Evolutionary conservation across 495 filamentous ascomycete genomes (phyloP).

Genomic region (Penicillium samsonianum): DNA sequence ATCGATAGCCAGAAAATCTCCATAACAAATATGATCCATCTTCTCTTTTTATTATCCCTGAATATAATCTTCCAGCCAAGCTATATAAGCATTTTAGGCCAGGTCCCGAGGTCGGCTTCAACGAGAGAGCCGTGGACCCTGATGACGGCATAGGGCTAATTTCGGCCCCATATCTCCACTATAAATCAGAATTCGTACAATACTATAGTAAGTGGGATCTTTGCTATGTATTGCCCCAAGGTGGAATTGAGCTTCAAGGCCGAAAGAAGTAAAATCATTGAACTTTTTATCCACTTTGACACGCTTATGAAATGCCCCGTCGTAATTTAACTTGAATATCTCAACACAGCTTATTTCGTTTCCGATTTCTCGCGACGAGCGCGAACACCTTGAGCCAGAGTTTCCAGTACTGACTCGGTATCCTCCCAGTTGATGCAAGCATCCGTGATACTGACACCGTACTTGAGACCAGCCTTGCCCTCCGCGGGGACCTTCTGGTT

Average conservation of each 20-base stretch:
- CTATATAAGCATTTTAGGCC: not conserved
- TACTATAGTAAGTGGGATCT: not conserved
- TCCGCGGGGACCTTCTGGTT: constrained; percentile 90
- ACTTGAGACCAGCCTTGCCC: constrained; percentile 85
- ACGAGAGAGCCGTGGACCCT: not conserved
- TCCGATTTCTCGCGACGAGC: constrained; percentile 41
- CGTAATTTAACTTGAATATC: constrained; percentile 6
- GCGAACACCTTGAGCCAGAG: constrained; percentile 79
- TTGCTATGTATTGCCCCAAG: not conserved
- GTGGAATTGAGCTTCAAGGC: not conserved
- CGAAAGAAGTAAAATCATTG: constrained; percentile 6
- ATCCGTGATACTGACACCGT: constrained; percentile 97
- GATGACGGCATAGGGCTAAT: constrained; percentile 1
- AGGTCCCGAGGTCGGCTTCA: not conserved
- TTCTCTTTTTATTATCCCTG: not conserved
- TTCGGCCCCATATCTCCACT: constrained; percentile 1
- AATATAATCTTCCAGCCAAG: not conserved
- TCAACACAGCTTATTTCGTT: constrained; percentile 20
- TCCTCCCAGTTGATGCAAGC: constrained; percentile 96
- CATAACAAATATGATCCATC: not conserved
- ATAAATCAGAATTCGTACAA: not conserved
- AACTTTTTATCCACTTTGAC: constrained; percentile 20
- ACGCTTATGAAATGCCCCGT: constrained; percentile 22
- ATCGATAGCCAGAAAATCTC: not conserved
- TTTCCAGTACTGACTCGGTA: constrained; percentile 78